Base-by-base conservation (phyloP, 2,329 filamentous ascomycete species). In the Decorospora gaudefroyi region DNA sequence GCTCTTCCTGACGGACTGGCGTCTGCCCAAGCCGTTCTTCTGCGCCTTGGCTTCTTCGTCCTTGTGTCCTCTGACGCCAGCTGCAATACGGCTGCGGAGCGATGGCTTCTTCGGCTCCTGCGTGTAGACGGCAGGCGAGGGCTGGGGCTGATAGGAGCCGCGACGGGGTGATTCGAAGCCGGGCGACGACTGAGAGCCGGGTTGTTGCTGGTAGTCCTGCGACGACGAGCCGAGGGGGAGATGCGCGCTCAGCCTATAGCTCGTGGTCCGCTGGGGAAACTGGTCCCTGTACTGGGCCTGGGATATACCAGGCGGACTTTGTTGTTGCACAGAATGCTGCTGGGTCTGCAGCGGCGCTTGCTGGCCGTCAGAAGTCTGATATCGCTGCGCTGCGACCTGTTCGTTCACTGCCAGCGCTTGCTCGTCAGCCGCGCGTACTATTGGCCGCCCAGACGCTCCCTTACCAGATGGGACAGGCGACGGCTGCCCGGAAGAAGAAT, bases 1-100 rank as follows among this genome's bases (percentile, higher is more conserved):
- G 38, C 59, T 67, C 55, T 68, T 69, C 43, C 67, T 61, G 37
- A 69, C 64, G 6, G 70, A 72, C 36, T 64, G 56, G 26, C 61
- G 63, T 42, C 70, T 51, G 30, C 55, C 59, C 23, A 70, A 35
- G 7, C 61, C 61, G 54, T 57, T 61, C 56, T 67, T 69, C 53
- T 49, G 61, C 11, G 57, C 37, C 34, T 61, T 61, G 19, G 59
- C 44, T 29, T 69, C 66, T 6, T 67, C 64, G 31, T 69, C 64
- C 51, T 68, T 64, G 54, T 67, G 64, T 7, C 55, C 57, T 10
- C 51, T 52, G 17, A 69, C 39, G 4, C 60, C 57, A 13, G 56
- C 62, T 17, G 55, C 59, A 21, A 69, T 61, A 46, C 65, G 65
- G 51, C 64, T 67, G 46, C 65, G 58, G 13, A 67, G 53, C 36